Percentiles rank a stretch among this genome's conserved stretches.
Conservation (phyloP, 164 flowering plant species). For the Chloranthus sessilifolius region DNA sequence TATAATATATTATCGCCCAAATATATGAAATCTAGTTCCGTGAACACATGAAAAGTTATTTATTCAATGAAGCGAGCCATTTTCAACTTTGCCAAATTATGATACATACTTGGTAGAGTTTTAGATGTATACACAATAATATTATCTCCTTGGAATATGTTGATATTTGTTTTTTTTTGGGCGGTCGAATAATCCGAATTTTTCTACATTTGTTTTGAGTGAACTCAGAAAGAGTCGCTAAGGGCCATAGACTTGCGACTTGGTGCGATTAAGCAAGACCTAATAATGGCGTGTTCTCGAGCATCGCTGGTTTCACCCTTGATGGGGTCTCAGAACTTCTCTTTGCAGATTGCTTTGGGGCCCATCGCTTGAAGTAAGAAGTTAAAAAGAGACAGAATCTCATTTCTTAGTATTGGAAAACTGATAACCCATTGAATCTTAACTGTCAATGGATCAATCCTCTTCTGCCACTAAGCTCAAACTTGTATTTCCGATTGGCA, state of each 20-base stretch:
- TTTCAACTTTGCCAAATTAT: too few species aligned
- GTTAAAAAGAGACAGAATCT: too few species aligned
- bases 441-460: too few species aligned
- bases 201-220: background rate
- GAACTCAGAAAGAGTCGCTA: constrained; percentile 71
- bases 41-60: too few species aligned
- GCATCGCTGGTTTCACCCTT: constrained; percentile 75
- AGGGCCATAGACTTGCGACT: constrained; percentile 82
- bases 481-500: too few species aligned
- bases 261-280: constrained; percentile 60
- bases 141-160: background rate
- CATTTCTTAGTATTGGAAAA: too few species aligned
- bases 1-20: too few species aligned
- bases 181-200: background rate
- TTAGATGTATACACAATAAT: background rate
- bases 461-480: too few species aligned
- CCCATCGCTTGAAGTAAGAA: constrained; percentile 34
- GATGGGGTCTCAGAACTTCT: constrained; percentile 57
- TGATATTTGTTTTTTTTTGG: background rate
- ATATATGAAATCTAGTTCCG: too few species aligned
- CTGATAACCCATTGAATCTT: too few species aligned
- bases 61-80: too few species aligned
- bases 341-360: constrained; percentile 76
- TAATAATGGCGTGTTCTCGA: constrained; percentile 52
- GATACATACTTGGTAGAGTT: background rate